Percentiles rank a stretch among this genome's conserved stretches.
These are phyloP conservation scores for Darksidea phi DNA, from an alignment of 495 filamentous ascomycete genomes.

Conservation along the genomic window DNA sequence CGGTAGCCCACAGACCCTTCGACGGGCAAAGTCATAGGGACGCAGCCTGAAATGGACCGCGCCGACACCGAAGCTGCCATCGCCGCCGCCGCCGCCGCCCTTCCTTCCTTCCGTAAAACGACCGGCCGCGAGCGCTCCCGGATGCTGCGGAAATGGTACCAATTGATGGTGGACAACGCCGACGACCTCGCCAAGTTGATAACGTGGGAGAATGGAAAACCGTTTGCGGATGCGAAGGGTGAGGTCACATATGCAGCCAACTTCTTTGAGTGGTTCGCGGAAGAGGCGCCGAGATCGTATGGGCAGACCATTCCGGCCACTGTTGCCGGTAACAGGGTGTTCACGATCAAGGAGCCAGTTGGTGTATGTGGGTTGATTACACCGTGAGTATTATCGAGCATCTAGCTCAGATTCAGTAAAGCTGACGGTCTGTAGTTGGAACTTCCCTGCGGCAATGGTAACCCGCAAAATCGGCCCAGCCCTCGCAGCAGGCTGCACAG, in stretches of 20 bases:
- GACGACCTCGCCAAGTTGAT: conserved; percentile 89
- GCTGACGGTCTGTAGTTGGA: conserved; percentile 37
- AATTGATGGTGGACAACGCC: conserved; percentile 80
- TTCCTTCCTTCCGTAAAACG: conserved; percentile 65
- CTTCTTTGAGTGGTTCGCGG: conserved; percentile 79
- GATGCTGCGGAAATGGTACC: conserved; percentile 85
- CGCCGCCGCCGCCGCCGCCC: conserved; percentile 68
- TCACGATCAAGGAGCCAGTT: conserved; percentile 64
- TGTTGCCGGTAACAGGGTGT: conserved; percentile 47
- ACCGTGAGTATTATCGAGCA: conserved; percentile 46
- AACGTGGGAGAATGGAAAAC: conserved; percentile 80
- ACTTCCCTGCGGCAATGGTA: conserved; percentile 51
- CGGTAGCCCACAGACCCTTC: conserved; percentile 66
- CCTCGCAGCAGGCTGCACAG: conserved; percentile 60
- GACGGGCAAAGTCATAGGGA: conserved; percentile 74
- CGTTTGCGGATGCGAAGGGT: conserved; percentile 65
- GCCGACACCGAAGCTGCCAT: conserved; percentile 78
- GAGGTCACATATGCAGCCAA: conserved; percentile 70
- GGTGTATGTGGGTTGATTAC: conserved; percentile 95
- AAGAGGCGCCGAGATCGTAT: conserved; percentile 68
- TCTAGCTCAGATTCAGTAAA: too few relatives aligned
- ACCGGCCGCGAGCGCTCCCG: conserved; percentile 74
- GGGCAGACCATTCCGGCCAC: conserved; percentile 66
- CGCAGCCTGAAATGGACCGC: conserved; percentile 74
- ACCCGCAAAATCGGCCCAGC: conserved; percentile 50